Evolutionary conservation across 176 grass and related monocot genomes (phyloP), one percentile per base, ranked within the genome.

Genomic region (Rhipidocladum racemiflorum): DNA sequence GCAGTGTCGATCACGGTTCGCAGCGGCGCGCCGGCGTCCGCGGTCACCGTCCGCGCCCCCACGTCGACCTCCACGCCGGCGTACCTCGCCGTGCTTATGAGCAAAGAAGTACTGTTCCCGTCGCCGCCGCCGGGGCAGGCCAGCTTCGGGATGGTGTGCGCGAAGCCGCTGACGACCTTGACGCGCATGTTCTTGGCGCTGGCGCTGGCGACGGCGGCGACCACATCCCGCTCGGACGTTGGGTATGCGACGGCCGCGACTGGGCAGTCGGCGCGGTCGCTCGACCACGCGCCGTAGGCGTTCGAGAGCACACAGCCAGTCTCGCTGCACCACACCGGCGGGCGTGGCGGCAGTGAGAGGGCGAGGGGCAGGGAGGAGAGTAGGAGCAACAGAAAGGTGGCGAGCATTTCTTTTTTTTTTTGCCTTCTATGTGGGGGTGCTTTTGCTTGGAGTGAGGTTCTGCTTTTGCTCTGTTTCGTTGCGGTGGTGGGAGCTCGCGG

Each of bases 121-220:
- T 74, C 36, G 20, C 42, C 55, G 39, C 60, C 70, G 12, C 49
- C 84, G 63, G 94, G 94, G 80, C 94, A 94, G 18, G 90, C 88
- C 4, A 94, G 79, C 72, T 88, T 93, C 4, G 94, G 94, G 51
- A 97, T 97, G 68, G 83, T 94, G 83, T 94, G 91, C 4, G 91
- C 87, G 77, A 94, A 97, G 39, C 85, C 95, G 51, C 84, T 97
- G 40, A 87, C 90, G 21, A 71, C 95, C 81, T 92, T 97, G 49
- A 89, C 80, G 11, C 70, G 83, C 36, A 78, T 40, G 60, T 65
- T 64, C 21, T 56, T 72, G 65, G 73, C 82, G 57, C 55, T 68
- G 36, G 88, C 92, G 56, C 77, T 64, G 21, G 88, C 92, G 27
- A 97, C 95, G 25, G 86, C 90, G 3, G 77, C 59, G 8, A 88